These are phyloP conservation scores for Suillus subaureus DNA, from an alignment of 768 basidiomycete genomes.

Conservation along the genomic window DNA sequence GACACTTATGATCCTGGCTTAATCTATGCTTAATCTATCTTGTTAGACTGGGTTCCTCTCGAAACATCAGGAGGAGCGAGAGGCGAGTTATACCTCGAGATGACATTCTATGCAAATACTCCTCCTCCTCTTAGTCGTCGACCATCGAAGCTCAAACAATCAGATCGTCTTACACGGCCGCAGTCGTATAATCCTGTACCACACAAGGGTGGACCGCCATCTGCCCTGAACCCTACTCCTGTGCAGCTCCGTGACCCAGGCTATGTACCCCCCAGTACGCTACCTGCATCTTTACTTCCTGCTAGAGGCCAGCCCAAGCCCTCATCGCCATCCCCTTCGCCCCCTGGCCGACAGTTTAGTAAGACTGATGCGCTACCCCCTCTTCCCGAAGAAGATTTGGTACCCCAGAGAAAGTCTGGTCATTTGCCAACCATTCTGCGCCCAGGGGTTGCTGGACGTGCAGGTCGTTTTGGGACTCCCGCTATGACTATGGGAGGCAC, in stretches of 20 bases:
- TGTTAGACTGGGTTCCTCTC: slow-evolving; percentile 68
- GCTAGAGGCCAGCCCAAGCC: slow-evolving; percentile 17
- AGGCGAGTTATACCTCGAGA: slow-evolving; percentile 89
- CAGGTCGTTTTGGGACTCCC: slow-evolving; percentile 17
- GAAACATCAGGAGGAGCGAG: slow-evolving; percentile 61
- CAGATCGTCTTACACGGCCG: slow-evolving; percentile 54
- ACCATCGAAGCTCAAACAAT: slow-evolving; percentile 54
- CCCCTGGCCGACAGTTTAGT: slow-evolving; percentile 8
- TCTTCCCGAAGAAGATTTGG: slow-evolving; percentile 34
- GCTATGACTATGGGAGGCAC: slow-evolving; percentile 15
- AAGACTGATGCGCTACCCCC: slow-evolving; percentile 43
- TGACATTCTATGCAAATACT: slow-evolving; percentile 86
- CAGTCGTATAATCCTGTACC: slow-evolving; percentile 23
- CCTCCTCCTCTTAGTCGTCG: slow-evolving; percentile 55
- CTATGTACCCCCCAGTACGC: slow-evolving; percentile 9
- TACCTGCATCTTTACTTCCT: slow-evolving; percentile 29
- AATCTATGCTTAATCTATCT: background rate
- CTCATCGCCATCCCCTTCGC: slow-evolving; percentile 10
- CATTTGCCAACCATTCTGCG: slow-evolving; percentile 46
- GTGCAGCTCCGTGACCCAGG: slow-evolving; percentile 12
- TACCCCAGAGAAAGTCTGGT: slow-evolving; percentile 20
- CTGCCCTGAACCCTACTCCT: background rate
- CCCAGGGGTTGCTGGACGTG: slow-evolving; percentile 34
- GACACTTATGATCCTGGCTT: background rate
- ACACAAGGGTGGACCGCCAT: background rate